A percentile compares a stretch with the other conserved stretches of the same genome.
Conservation (phyloP, 2,329 filamentous ascomycete species). For the Trichoderma sp. region DNA sequence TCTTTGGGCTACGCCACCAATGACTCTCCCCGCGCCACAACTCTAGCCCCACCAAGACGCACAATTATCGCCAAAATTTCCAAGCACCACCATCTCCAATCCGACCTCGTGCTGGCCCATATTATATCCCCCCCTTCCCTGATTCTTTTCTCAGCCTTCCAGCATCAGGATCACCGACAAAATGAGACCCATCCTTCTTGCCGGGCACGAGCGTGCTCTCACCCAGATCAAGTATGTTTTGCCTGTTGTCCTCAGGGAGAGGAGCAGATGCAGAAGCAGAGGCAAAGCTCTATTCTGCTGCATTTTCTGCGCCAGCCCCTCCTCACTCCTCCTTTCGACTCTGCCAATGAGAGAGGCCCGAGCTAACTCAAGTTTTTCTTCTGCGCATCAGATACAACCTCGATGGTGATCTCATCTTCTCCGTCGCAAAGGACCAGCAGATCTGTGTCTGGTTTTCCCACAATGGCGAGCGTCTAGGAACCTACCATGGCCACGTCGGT, state of each 20-base stretch:
- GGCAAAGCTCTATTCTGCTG: background rate
- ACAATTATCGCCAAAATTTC: slow-evolving; percentile 48
- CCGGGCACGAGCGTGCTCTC: slow-evolving; percentile 94
- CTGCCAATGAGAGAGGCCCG: background rate
- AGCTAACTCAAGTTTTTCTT: slow-evolving; percentile 16
- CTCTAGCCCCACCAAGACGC: slow-evolving; percentile 48
- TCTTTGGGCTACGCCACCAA: slow-evolving; percentile 10
- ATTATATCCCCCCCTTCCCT: slow-evolving; percentile 20
- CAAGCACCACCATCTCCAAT: slow-evolving; percentile 34
- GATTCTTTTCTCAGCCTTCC: slow-evolving; percentile 31
- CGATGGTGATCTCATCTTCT: slow-evolving; percentile 97
- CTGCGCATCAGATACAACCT: slow-evolving; percentile 69
- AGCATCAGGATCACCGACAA: slow-evolving; percentile 28
- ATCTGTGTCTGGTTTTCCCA: slow-evolving; percentile 97
- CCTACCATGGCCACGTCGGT: slow-evolving; percentile 95
- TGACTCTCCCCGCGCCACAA: slow-evolving; percentile 26
- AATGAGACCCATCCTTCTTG: slow-evolving; percentile 96
- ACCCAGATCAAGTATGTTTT: slow-evolving; percentile 83
- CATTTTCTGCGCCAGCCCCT: slow-evolving; percentile 9
- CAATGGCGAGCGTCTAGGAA: slow-evolving; percentile 96
- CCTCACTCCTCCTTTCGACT: background rate
- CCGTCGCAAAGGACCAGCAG: slow-evolving; percentile 91
- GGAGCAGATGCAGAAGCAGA: background rate
- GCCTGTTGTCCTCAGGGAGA: background rate
- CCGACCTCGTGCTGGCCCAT: slow-evolving; percentile 26